Percentiles rank a stretch among this genome's conserved stretches.
Evolutionary conservation across 306 rosid species (phyloP).

Genomic region (Trichosanthes cucumerina): DNA sequence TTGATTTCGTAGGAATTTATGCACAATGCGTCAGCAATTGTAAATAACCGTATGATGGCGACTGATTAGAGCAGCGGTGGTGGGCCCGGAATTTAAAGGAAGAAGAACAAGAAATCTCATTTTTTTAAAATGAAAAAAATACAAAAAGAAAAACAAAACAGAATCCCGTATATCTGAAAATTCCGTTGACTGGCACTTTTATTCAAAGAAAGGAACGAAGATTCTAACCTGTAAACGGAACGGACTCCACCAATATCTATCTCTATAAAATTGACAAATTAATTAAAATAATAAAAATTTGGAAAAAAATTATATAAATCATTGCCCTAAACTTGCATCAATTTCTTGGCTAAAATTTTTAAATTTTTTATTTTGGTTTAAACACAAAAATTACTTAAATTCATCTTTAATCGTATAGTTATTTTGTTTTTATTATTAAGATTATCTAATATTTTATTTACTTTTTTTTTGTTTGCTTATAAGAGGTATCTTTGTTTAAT

Average conservation of each 20-base stretch:
- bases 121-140: neutral
- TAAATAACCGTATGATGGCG: neutral
- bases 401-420: no score
- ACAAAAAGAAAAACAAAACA: neutral
- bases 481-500: no score
- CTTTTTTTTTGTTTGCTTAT: no score
- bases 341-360: no score
- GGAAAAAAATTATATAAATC: no score
- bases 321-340: no score
- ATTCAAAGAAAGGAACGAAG: neutral
- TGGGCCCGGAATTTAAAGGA: slow-evolving; percentile 1
- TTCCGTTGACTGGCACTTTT: neutral
- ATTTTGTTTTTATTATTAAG: no score
- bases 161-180: neutral
- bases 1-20: neutral
- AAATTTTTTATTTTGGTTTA: no score
- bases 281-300: no score
- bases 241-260: neutral
- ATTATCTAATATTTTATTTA: no score
- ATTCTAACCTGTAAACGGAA: slow-evolving; percentile 11
- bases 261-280: neutral
- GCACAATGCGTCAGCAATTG: neutral
- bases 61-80: neutral
- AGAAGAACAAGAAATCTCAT: neutral
- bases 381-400: no score